Evolutionary conservation across 148 eudicot genomes (phyloP), one percentile per base, ranked within the genome.

Genomic region (Rhododendron ovatum): DNA sequence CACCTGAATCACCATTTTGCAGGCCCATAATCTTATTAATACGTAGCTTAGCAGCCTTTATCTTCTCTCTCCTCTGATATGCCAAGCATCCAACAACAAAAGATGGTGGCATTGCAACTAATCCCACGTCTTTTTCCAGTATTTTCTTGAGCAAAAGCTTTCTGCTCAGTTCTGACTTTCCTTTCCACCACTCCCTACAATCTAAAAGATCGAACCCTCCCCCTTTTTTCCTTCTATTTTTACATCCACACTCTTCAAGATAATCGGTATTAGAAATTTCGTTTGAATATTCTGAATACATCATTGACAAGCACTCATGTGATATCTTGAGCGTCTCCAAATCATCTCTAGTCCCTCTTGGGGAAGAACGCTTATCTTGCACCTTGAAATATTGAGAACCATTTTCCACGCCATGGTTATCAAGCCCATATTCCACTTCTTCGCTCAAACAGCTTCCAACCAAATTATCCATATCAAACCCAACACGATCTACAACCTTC

Each of bases 161-260:
- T 82, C 91, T 92, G 90, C 94, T 92, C 87, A 96, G 50, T 26
- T 92, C 93, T 69, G 98, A 96, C 86, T 93, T 89, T 43, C 98
- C 98, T 50, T 85, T 91, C 99, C 99, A 96, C 98, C 98, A 94
- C 26, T 96, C 95, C 63, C 84, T 86, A 86, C 86, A 90, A 14
- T 50, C 84, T 3, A 26, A 78, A 75, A 85, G 57, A 73, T 92
- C 91, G n/a, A 51, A 81, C 20, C 47, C 71, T 63, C 50, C 83
- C 7, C 80, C 85, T 48, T 87, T 86, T 85, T 81, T 90, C 28
- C 87, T 86, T 82, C 30, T 74, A 48, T 84, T 82, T 51, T 17
- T 48, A 41, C 45, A 33, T 37, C 51, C 87, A 51, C 41, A 82
- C 53, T 73, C 89, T 45, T 78, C 74, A 37, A 6, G 79, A 28